Base-by-base conservation (phyloP, 345 rosid genomes). In the Camelina hispida region DNA sequence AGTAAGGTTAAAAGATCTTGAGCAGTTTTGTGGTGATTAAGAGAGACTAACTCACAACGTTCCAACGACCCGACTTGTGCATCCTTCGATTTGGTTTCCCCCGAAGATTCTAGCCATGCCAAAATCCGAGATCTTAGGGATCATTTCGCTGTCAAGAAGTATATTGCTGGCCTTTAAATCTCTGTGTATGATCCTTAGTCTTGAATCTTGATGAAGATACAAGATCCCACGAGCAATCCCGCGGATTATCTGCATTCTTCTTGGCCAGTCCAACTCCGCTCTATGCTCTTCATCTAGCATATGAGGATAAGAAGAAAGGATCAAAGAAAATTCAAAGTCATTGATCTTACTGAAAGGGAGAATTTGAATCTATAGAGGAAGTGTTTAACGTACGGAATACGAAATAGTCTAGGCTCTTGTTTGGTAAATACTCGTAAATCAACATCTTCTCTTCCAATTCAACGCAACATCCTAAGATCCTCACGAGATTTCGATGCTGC, bases 391-490 rank as follows among this genome's bases (percentile, higher is more conserved):
- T 64, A 83, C 86, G 83, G 60, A 83, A 85, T 17, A 85, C 75
- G 55, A 83, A 78, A 58, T 22, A 47, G 37, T 80, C 84, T 71
- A 85, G 78, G 74, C 89, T 83, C 64, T 71, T 72, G 59, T 86
- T 86, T 5, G 84, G 86, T 82, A 82, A 68, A 79, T 78, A 83
- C 71, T 86, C 90, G 14, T 81, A 83, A 18, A 84, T 65, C 30
- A 84, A 40, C 77, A 81, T 59, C 60, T 73, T 80, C 61, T 86
- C 83, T 15, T 73, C 85, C 67, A 71, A 56, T 51, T 83, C 75
- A 63, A 70, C 77, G 6, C 72, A 74, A 17, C 78, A 74, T 0
- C 78, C 79, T 59, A 75, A 51, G 47, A 75, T 75, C 74, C 68
- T 68, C 69, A 75, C 79, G 16, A 75, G 79, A 22, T 75, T 75